Evolutionary conservation across 495 filamentous ascomycete genomes (phyloP).

Genomic region (Xylaria nigripes): DNA sequence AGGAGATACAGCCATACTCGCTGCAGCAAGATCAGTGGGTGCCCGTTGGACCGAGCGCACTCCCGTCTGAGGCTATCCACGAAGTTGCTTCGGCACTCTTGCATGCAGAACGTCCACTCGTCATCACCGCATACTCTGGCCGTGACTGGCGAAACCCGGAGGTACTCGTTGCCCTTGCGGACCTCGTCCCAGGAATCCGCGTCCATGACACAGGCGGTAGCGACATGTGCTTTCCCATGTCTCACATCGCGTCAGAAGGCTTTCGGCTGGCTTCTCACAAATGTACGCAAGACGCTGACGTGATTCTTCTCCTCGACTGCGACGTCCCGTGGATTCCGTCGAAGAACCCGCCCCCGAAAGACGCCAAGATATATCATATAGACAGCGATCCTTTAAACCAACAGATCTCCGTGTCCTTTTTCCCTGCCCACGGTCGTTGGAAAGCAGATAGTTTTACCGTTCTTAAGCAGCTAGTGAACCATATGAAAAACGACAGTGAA

Average conservation of each 20-base stretch:
- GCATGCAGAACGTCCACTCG: slow-evolving; percentile 54
- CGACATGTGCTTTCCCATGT: slow-evolving; percentile 69
- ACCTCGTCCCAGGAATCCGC: slow-evolving; percentile 55
- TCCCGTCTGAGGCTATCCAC: slow-evolving; percentile 51
- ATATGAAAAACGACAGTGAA: slow-evolving; percentile 13
- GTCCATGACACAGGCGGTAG: slow-evolving; percentile 66
- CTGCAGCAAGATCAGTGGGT: slow-evolving; percentile 56
- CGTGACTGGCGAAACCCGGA: slow-evolving; percentile 49
- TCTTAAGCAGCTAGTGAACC: slow-evolving; percentile 25
- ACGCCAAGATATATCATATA: slow-evolving; percentile 56
- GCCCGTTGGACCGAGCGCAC: slow-evolving; percentile 52
- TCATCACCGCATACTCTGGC: slow-evolving; percentile 63
- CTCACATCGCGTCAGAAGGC: slow-evolving; percentile 56
- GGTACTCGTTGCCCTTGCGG: slow-evolving; percentile 55
- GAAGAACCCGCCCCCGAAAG: slow-evolving; percentile 36
- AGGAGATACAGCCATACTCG: slow-evolving; percentile 62
- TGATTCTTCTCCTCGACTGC: slow-evolving; percentile 70
- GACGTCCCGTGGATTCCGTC: slow-evolving; percentile 70
- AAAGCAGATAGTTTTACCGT: slow-evolving; percentile 31
- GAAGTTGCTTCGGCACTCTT: slow-evolving; percentile 51
- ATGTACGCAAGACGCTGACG: slow-evolving; percentile 55
- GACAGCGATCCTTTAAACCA: slow-evolving; percentile 66
- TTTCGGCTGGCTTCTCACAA: slow-evolving; percentile 59
- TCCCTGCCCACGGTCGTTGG: slow-evolving; percentile 30
- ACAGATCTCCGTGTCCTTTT: slow-evolving; percentile 54